Evolutionary conservation across 768 basidiomycete genomes (phyloP), one percentile per base, ranked within the genome.

Genomic region (Tricholoma furcatifolium): DNA sequence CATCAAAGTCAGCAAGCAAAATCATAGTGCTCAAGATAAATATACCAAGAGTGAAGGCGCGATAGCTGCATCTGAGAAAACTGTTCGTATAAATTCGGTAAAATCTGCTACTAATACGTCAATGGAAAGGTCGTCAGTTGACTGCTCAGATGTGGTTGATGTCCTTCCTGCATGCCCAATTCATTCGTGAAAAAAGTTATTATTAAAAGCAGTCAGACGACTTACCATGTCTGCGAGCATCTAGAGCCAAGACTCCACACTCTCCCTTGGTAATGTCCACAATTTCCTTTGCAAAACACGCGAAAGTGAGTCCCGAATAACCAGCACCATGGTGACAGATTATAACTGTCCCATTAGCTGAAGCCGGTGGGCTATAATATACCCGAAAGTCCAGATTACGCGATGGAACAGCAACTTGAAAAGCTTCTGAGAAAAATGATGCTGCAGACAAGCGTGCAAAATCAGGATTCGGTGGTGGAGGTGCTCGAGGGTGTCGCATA

Each of bases 281-380:
- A 1, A 98, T 71, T 69, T 91, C 87, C 68, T 86, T 87, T n/a
- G 95, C 93, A 52, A 97, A 77, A 62, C 84, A 87, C 2, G 97
- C 94, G 67, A 96, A 99, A 58, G 83, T 91, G 55, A 98, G 74
- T 0, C 84, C 97, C 0, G 88, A 87, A 65, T 93, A 93, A 12
- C 97, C 97, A 0, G 93, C 96, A 1, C 97, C 97, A 60, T 99
- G 96, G 62, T 97, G 94, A 70, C 91, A 95, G 5, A 98, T 79
- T 66, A 98, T 81, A 3, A 96, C 83, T 0, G 88, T 85, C 32
- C 76, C 79, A 47, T 76, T 72, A 17, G 71, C 58, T 27, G 70
- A 67, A 43, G 75, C 75, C 1, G 93, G 83, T 1, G 88, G 80
- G 0, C 91, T 88, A 65, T 95, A 90, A 69, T 98, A 97, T 9